These are phyloP conservation scores for Fusarium begoniae DNA, from an alignment of 2,329 filamentous ascomycete genomes.

Conservation along the genomic window DNA sequence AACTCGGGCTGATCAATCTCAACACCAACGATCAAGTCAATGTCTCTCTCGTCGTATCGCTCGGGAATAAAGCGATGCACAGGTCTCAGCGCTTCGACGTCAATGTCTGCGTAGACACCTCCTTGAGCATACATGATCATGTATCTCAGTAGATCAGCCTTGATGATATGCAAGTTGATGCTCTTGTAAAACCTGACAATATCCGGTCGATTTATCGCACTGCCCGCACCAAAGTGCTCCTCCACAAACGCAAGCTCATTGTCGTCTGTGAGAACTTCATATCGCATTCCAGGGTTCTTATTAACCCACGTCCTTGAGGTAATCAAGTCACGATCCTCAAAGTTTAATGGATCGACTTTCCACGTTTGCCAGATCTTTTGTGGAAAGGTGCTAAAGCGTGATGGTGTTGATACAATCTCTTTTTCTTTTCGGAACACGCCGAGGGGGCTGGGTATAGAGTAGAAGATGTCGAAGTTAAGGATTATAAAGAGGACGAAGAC, in stretches of 20 bases:
- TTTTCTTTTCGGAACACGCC: conserved; percentile 25
- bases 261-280: conserved; percentile 74
- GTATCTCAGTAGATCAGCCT: conserved; percentile 74
- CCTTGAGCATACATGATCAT: conserved; percentile 78
- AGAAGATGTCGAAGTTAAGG: conserved; percentile 55
- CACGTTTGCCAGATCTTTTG: conserved; percentile 81
- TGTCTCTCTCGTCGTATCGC: conserved; percentile 68
- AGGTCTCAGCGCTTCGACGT: conserved; percentile 49
- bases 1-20: conserved; percentile 77
- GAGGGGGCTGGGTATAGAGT: conserved; percentile 40
- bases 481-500: conserved; percentile 57
- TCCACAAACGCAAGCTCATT: conserved; percentile 76
- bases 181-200: conserved; percentile 69
- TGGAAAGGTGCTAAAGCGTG: conserved; percentile 58
- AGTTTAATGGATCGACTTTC: conserved; percentile 74
- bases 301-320: conserved; percentile 71
- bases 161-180: conserved; percentile 70
- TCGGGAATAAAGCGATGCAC: conserved; percentile 54
- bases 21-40: conserved; percentile 75
- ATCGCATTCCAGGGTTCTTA: conserved; percentile 73
- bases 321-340: conserved; percentile 70
- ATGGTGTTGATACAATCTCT: conserved; percentile 1
- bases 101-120: conserved; percentile 72
- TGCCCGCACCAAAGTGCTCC: conserved; percentile 73
- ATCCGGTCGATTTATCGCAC: conserved; percentile 70